Conservation (phyloP, 352 stramenopile genomes). For the Pelagophyceae sp. region DNA sequence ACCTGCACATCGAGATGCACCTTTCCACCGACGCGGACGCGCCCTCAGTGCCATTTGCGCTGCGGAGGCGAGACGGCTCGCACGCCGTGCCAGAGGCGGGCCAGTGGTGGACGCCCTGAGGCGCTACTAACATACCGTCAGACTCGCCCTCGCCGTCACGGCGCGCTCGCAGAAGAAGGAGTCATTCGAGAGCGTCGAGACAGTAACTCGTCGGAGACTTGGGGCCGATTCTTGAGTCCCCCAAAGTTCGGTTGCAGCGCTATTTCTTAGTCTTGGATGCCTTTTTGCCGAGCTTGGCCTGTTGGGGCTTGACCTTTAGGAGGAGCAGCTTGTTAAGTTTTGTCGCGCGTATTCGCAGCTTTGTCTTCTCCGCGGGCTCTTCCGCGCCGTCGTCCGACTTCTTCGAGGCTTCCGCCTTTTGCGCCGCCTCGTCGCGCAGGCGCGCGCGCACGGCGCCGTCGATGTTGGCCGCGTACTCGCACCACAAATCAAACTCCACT, state of each 20-base stretch:
- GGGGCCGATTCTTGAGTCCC: no score
- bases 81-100: not conserved
- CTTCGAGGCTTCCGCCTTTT: not conserved
- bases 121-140: no score
- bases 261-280: no score
- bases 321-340: not conserved
- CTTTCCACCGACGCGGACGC: not conserved
- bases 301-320: no score
- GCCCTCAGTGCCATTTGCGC: slow-evolving; percentile 10
- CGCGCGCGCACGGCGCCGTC: not conserved
- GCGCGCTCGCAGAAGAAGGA: no score
- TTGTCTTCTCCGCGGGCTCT: not conserved
- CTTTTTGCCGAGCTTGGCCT: no score
- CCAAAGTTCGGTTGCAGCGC: no score
- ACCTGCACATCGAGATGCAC: slow-evolving; percentile 27
- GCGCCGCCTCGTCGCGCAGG: not conserved
- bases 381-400: not conserved
- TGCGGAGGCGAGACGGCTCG: not conserved
- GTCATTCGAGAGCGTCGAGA: no score
- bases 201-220: no score
- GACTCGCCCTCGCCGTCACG: no score
- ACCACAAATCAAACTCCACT: not conserved
- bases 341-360: not conserved
- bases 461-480: not conserved
- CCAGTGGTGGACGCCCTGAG: not conserved